These are phyloP conservation scores for Paramecium tetraurelia DNA, from an alignment of 73 alveolate genomes.

Conservation along the genomic window DNA sequence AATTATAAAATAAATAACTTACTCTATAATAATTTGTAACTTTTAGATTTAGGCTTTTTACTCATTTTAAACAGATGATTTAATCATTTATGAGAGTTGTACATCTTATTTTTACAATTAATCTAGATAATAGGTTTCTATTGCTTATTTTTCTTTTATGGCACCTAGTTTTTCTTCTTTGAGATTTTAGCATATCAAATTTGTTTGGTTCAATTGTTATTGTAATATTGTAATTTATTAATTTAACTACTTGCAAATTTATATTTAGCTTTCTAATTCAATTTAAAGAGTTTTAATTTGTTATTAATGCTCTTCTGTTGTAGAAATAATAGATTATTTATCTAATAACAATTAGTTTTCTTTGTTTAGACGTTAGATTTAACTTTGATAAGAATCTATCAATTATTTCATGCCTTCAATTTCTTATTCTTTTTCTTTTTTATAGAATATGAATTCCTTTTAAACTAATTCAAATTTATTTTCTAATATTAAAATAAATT, in stretches of 20 bases:
- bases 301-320: not conserved
- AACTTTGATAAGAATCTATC: not conserved
- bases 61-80: not conserved
- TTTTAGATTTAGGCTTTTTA: not conserved
- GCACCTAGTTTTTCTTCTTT: constrained; percentile 34
- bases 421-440: not conserved
- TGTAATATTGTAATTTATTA: not conserved
- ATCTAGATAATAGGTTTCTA: constrained; percentile 27
- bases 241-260: not conserved
- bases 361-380: not conserved
- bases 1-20: not conserved
- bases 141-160: constrained; percentile 18
- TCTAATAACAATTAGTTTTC: not conserved
- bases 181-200: not conserved
- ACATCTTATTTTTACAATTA: constrained; percentile 3
- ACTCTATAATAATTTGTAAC: not conserved
- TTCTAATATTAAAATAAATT: not conserved
- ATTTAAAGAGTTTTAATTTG: not conserved
- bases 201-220: not conserved
- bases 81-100: not conserved
- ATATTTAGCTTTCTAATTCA: not conserved
- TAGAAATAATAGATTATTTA: not conserved
- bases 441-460: not conserved
- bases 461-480: not conserved
- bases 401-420: not conserved